Evolutionary conservation across 257 asterid genomes (phyloP), one percentile per base, ranked within the genome.

Genomic region (Solanum ahanhuiri): DNA sequence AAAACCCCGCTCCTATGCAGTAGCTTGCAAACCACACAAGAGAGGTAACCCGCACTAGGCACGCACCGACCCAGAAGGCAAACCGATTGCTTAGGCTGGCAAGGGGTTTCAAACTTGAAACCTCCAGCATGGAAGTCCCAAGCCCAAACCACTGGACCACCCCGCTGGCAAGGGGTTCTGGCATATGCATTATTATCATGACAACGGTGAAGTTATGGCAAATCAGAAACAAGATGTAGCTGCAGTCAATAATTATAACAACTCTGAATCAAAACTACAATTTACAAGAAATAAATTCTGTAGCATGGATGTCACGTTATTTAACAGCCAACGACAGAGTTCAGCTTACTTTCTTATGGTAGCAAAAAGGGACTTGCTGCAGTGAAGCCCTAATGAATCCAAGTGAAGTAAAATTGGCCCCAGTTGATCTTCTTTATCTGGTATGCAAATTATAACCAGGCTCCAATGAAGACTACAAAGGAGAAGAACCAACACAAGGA

Each of bases 391-490:
- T 57, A 97, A 89, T 72, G 99, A 97, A 93, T 97, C 99, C 93
- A 97, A 90, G 92, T 97, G 99, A 90, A 95, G 98, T 63, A 97
- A 83, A 85, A 92, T 84, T 58, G 93, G 96, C 37, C 96, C 96
- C 4, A 91, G 90, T 86, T 89, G 92, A 87, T 92, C 96, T 86
- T 94, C 96, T 91, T 93, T 94, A 57, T 91, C 88, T 83, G 98
- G 98, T 83, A 94, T 92, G 88, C 98, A 94, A 82, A 97, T 93
- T 87, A 95, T 94, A 89, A 91, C 92, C 98, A 97, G 92, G 93
- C 99, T 97, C 99, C 99, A 97, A 88, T 97, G 99, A 51, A 41
- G 90, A 85, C 99, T 97, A 93, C 85, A 89, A 66, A 77, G 83
- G 43, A 85, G 28, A 85, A 39, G 58, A 84, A 85, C 83, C 86